Evolutionary conservation across 805 yeast genomes (phyloP), one percentile per base, ranked within the genome.

Genomic region (Candida parachauliodes): DNA sequence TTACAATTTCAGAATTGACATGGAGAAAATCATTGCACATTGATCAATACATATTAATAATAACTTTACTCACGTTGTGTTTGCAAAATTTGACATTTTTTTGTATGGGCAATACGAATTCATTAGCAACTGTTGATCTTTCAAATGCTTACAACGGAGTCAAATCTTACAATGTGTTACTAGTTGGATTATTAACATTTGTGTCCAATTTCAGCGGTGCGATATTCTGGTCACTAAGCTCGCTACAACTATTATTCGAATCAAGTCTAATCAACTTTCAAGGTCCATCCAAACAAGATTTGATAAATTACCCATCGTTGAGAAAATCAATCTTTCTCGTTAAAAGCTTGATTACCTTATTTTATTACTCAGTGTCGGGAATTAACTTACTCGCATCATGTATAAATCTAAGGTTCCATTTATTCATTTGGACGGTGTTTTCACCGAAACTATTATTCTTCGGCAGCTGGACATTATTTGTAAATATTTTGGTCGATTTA

Each of bases 351-450:
- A 50, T 64, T 17, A 57, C 62, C 15, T 57, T 79, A 23, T 51
- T 72, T 1, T 84, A 81, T 50, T 84, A 83, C 54, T 63, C 82
- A 2, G 45, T 81, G 1, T 65, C 80, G 8, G 82, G 85, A 1
- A 49, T 76, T 2, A 73, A 75, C 30, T 70, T 88, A 35, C 55
- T 85, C 29, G 62, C 66, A 0, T 82, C 96, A 10, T 93, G 98
- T 56, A 71, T 73, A 35, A 67, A 75, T 15, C 70, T 89, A 48
- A 70, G 95, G 48, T 84, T 81, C 52, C 98, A 93, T 57, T 67
- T 93, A 40, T 93, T 93, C 55, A 84, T 93, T 8, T 93, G 98
- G 98, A 89, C 98, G 2, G 98, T 93, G 6, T 93, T 93, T 63
- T 85, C 95, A 36, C 98, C 98, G 1, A 91, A 89, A 52, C 57